Base-by-base conservation (phyloP, 2,329 filamentous ascomycete species). In the Scedosporium minutisporum region DNA sequence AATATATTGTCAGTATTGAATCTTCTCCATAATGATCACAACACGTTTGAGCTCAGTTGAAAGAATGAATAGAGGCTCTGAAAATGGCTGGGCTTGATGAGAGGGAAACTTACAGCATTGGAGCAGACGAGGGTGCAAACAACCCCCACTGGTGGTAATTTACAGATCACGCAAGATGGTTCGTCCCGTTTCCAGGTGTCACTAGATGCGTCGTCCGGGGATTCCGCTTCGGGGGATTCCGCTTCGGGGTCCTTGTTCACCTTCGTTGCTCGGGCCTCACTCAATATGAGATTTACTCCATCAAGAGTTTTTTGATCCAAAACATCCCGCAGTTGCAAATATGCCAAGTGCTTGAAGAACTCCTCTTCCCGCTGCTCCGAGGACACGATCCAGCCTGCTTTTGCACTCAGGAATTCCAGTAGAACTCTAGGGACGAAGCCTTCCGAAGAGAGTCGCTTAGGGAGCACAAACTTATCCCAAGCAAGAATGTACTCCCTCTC, bases 401-500 rank as follows among this genome's bases (percentile, higher is more conserved):
- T 82, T 18, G 78, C 72, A 60, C 75, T 71, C 46, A 82, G 72
- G 68, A 86, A 86, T 25, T 73, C 75, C 51, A 82, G 68, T 74
- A 84, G 83, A 18, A 78, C 75, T 3, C 76, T 76, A 10, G 81
- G 76, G 12, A 86, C 74, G 67, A 81, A 83, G 3, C 78, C 77
- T 33, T 77, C 77, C 4, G 81, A 80, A 4, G 79, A 81, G 57
- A 85, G 71, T 62, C 77, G 79, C 66, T 80, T 77, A 55, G 74
- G 74, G 7, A 82, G 76, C 57, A 84, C 78, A 66, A 81, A 84
- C 1, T 77, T 75, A 64, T 85, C 82, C 83, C 83, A 86, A 65
- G 82, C 79, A 66, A 77, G 76, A 62, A 86, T 82, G 63, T 82
- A 86, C 65, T 85, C 82, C 69, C 82, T 83, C 67, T 86, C 83